Conservation (phyloP, 2,329 filamentous ascomycete species). For the Dryadomyces quercivorus region DNA sequence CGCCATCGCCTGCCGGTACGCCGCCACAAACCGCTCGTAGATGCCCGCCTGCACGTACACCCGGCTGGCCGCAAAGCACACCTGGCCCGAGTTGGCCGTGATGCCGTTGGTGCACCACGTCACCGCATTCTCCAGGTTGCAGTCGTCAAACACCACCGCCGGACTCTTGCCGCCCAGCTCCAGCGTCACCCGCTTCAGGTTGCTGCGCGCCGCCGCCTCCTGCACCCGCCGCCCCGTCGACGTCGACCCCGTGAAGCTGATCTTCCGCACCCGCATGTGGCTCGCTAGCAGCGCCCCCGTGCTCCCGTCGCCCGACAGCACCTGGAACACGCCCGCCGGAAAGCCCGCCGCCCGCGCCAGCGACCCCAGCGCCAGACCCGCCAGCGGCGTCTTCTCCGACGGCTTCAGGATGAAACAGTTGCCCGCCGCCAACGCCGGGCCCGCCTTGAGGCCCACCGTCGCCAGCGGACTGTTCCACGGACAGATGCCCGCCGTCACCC, state of each 20-base stretch:
- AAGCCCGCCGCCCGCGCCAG: slow-evolving; percentile 28
- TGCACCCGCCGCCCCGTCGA: slow-evolving; percentile 54
- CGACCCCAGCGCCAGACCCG: slow-evolving; percentile 20
- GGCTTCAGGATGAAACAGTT: slow-evolving; percentile 31
- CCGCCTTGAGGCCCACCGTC: slow-evolving; percentile 23
- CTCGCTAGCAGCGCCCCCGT: slow-evolving; percentile 12
- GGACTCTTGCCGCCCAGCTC: slow-evolving; percentile 58
- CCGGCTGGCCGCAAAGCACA: slow-evolving; percentile 61
- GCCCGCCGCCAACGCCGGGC: slow-evolving; percentile 26
- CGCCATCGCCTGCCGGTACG: slow-evolving; percentile 48
- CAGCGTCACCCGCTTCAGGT: slow-evolving; percentile 58
- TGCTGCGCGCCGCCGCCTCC: slow-evolving; percentile 43
- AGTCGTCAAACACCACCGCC: slow-evolving; percentile 50
- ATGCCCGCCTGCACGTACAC: slow-evolving; percentile 54
- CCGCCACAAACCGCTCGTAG: slow-evolving; percentile 46
- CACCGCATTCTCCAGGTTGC: slow-evolving; percentile 47
- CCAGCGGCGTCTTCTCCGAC: slow-evolving; percentile 28
- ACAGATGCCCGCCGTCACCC: slow-evolving; percentile 18
- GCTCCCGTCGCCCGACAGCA: slow-evolving; percentile 26
- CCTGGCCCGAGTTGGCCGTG: slow-evolving; percentile 61
- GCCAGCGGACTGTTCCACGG: slow-evolving; percentile 16
- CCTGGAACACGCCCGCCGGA: slow-evolving; percentile 29
- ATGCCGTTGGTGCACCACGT: slow-evolving; percentile 28
- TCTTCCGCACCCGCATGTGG: slow-evolving; percentile 38
- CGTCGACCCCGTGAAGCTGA: slow-evolving; percentile 58